phyloP scores from a whole-genome alignment of 345 rosid genomes.

The Camelina laxa region DNA sequence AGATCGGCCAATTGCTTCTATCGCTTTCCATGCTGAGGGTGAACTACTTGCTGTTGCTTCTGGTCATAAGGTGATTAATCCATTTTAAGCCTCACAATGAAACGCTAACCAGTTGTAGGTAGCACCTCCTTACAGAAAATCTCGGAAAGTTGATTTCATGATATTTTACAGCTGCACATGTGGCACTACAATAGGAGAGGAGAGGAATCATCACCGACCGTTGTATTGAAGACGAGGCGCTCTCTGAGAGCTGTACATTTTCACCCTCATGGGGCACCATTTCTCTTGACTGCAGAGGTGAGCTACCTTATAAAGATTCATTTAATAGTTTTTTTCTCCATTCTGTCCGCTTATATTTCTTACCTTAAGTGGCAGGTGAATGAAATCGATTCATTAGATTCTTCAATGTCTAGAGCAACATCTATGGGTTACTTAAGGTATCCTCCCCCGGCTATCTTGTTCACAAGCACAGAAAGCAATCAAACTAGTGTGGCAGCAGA shows the following conservation, averaged over 20 bases:
- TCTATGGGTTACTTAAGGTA: slow-evolving; percentile 68
- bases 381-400: slow-evolving; percentile 82
- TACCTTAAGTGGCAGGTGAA: slow-evolving; percentile 75
- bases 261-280: slow-evolving; percentile 75
- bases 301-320: slow-evolving; percentile 37
- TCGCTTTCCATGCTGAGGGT: slow-evolving; percentile 84
- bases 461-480: slow-evolving; percentile 55
- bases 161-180: slow-evolving; percentile 57
- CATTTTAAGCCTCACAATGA: slow-evolving; percentile 22
- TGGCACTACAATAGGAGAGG: slow-evolving; percentile 70
- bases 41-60: slow-evolving; percentile 81
- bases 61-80: slow-evolving; percentile 69
- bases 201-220: slow-evolving; percentile 60
- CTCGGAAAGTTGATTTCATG: slow-evolving; percentile 23
- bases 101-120: slow-evolving; percentile 16
- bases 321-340: slow-evolving; percentile 25
- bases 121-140: slow-evolving; percentile 18
- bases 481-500: slow-evolving; percentile 54
- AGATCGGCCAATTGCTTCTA: slow-evolving; percentile 87
- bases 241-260: slow-evolving; percentile 85
- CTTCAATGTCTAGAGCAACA: slow-evolving; percentile 69
- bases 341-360: slow-evolving; percentile 48
- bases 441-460: slow-evolving; percentile 69
- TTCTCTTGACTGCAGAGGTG: slow-evolving; percentile 88
- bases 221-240: slow-evolving; percentile 71